Percentiles rank a stretch among this genome's conserved stretches.
phyloP scores from a whole-genome alignment of 306 rosid genomes.

The Trifolium pratense region DNA sequence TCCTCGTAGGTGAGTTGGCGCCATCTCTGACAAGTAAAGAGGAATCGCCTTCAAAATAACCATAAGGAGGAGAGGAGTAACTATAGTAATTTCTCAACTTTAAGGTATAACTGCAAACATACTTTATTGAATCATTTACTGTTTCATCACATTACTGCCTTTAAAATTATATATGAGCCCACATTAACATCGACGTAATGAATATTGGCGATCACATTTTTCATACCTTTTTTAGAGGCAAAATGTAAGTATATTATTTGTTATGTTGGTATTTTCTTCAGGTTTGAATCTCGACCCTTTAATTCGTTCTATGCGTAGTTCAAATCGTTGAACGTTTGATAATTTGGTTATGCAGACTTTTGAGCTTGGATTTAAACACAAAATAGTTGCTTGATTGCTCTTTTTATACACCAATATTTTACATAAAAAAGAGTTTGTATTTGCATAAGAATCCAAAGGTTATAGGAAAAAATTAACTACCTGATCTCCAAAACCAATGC shows the following conservation, averaged over 20 bases:
- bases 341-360: neutral
- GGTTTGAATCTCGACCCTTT: no score
- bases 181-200: no score
- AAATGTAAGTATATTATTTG: no score
- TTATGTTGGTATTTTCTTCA: no score
- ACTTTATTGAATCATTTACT: neutral
- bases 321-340: no score
- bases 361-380: neutral
- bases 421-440: neutral
- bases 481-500: slow-evolving; percentile 97
- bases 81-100: neutral
- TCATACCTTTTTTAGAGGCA: neutral
- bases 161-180: neutral
- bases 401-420: neutral
- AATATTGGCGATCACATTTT: neutral
- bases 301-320: no score
- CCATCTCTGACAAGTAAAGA: slow-evolving; percentile 89
- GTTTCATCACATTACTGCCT: neutral
- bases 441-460: slow-evolving; percentile 4
- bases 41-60: slow-evolving; percentile 79
- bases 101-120: neutral
- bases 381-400: neutral
- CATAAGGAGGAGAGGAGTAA: slow-evolving; percentile 1
- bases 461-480: slow-evolving; percentile 43
- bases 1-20: slow-evolving; percentile 92